Evolutionary conservation across 768 basidiomycete species (phyloP), one percentile per base, ranked within the genome.

Genomic region (Multifurca ochricompacta): DNA sequence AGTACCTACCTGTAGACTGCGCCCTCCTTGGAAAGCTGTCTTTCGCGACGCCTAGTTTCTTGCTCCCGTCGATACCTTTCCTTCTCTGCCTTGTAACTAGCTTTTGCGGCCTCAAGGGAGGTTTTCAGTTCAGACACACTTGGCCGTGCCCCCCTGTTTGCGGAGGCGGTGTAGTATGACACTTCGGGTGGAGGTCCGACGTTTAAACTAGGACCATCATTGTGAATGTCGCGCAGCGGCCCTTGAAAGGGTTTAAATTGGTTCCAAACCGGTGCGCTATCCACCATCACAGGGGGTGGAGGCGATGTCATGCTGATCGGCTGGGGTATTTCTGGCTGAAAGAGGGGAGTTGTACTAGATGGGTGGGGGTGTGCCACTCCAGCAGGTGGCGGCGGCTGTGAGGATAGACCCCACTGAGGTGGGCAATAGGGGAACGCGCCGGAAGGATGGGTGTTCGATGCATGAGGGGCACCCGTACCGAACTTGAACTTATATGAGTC

Each of bases 61-160:
- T 79, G 75, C 48, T 82, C 79, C 59, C 70, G 69, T 27, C 85
- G 77, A 61, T 87, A 87, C 21, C 71, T 72, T 61, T 86, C 85
- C 63, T 90, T 90, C 67, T 82, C 78, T 1, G 73, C 74, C 67
- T 79, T 85, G 66, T 90, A 90, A 21, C 69, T 68, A 25, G 71
- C 72, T 61, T 87, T 90, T 1, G 87, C 85, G 18, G 71, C 77
- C 62, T 87, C 81, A 3, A 88, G 76, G 28, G 62, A 56, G 14
- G 66, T 63, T 60, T 59, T 69, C 30, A 58, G 44, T 14, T 61
- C 64, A 14, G 53, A 49, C 3, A 51, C 48, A 39, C 32, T 35
- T 13, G 40, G 27, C 25, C 43, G 44, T 16, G 13, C 36, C 31
- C 49, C 45, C 45, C 44, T 47, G 18, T 37, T 54, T n/a, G 58